Base-by-base conservation (phyloP, 768 basidiomycete species). In the Rubroboletus pulcherrimus region DNA sequence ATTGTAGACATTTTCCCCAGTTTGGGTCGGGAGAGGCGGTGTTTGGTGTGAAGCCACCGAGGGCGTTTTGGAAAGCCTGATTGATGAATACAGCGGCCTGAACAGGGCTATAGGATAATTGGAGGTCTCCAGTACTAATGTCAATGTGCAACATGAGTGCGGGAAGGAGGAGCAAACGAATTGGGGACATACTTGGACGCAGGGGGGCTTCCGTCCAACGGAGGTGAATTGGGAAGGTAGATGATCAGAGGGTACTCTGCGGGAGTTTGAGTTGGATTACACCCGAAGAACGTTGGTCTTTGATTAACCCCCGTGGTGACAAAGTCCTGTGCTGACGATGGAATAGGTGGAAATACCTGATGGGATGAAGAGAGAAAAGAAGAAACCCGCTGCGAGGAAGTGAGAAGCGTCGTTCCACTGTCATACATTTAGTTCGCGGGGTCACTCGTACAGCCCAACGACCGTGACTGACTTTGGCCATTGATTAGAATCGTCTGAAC, bases 281-380 rank as follows among this genome's bases (percentile, higher is more conserved):
- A 92, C 4, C 91, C 91, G 72, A 91, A 92, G 74, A 93, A 91
- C 0, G 87, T 87, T 3, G 89, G 82, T 29, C 85, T 81, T 43
- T 72, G 73, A 63, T 85, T 89, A 1, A 89, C 77, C 35, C 87
- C 86, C 5, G 78, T 79, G 2, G 72, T 67, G 35, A 86, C 64
- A 67, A 88, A 90, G 12, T 76, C 76, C 4, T 75, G 75, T 0
- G 75, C 62, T 9, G 74, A 77, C 7, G 71, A 63, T 15, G 87
- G 87, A 34, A 87, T 80, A 4, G 85, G 83, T 2, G 87, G 87
- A 65, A 89, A 83, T 43, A 68, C 69, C 57, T 85, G 82, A 65
- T 86, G 84, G 0, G 83, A 77, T 2, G 75, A 62, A 40, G 71
- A 74, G 24, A 81, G 72, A 35, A 78, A 63, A 40, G 71, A 78